These are phyloP conservation scores for Fusarium continuum DNA, from an alignment of 2,329 filamentous ascomycete species.

Conservation along the genomic window DNA sequence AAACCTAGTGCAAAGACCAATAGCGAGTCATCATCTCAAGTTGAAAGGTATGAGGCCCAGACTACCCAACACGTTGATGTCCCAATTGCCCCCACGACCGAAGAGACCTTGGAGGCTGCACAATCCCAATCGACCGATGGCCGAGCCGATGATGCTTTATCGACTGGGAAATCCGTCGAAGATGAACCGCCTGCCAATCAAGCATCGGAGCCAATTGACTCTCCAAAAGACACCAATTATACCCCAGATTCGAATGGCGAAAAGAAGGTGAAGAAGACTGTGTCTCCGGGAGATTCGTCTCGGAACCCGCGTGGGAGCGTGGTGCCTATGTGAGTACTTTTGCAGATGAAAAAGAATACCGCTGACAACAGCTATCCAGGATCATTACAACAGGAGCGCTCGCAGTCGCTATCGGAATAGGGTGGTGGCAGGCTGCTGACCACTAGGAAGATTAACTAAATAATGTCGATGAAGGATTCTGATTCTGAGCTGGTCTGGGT, in stretches of 20 bases:
- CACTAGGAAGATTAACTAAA: conserved; percentile 12
- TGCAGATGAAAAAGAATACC: background rate
- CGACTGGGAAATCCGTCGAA: background rate
- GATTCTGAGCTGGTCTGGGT: conserved; percentile 14
- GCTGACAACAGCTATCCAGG: conserved; percentile 28
- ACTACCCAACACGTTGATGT: conserved; percentile 1
- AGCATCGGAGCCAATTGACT: background rate
- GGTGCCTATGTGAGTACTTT: conserved; percentile 32
- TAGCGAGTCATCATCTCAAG: conserved; percentile 21
- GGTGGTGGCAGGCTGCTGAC: conserved; percentile 39
- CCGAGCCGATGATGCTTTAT: background rate
- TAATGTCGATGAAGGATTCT: background rate
- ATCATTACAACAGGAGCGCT: conserved; percentile 40
- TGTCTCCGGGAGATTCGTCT: conserved; percentile 9
- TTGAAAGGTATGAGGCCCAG: conserved; percentile 22
- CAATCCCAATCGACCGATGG: background rate
- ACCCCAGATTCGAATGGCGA: background rate
- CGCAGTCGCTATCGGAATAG: conserved; percentile 40
- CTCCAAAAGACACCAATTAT: background rate
- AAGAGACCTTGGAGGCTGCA: background rate
- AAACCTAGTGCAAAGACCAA: conserved; percentile 23
- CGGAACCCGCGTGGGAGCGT: conserved; percentile 13
- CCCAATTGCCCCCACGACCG: background rate
- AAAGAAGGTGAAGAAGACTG: conserved; percentile 3
- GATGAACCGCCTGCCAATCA: background rate